Conservation (phyloP, 257 asterid species). For the Plantago elongata region DNA sequence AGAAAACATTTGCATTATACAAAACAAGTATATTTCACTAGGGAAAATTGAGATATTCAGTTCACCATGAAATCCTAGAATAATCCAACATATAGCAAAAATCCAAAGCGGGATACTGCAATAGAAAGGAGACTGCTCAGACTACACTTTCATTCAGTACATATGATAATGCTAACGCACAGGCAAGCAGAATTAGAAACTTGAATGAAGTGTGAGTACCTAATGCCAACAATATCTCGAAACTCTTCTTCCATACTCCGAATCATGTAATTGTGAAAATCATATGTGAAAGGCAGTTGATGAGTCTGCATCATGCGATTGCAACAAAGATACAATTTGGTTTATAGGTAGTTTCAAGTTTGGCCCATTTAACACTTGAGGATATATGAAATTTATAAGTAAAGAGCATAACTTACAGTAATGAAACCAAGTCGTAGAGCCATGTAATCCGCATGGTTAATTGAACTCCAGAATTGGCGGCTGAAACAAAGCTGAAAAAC, state of each 20-base stretch:
- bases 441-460: constrained; percentile 88
- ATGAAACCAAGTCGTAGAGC: constrained; percentile 82
- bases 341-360: background rate
- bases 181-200: background rate
- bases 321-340: constrained; percentile 7
- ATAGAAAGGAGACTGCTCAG: background rate
- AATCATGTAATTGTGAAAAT: constrained; percentile 91
- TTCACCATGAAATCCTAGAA: constrained; percentile 21
- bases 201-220: constrained; percentile 35
- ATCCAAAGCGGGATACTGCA: constrained; percentile 24
- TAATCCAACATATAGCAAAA: constrained; percentile 11
- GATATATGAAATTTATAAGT: background rate
- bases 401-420: constrained; percentile 47
- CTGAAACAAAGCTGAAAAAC: constrained; percentile 82
- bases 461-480: constrained; percentile 97
- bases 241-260: constrained; percentile 98
- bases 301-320: constrained; percentile 60
- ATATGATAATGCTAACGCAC: background rate
- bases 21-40: background rate
- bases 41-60: background rate
- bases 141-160: constrained; percentile 1
- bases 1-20: background rate
- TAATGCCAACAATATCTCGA: constrained; percentile 90
- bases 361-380: constrained; percentile 1
- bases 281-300: constrained; percentile 77